Conservation (phyloP, 2,329 filamentous ascomycete genomes). For the Colletotrichum sp. region DNA sequence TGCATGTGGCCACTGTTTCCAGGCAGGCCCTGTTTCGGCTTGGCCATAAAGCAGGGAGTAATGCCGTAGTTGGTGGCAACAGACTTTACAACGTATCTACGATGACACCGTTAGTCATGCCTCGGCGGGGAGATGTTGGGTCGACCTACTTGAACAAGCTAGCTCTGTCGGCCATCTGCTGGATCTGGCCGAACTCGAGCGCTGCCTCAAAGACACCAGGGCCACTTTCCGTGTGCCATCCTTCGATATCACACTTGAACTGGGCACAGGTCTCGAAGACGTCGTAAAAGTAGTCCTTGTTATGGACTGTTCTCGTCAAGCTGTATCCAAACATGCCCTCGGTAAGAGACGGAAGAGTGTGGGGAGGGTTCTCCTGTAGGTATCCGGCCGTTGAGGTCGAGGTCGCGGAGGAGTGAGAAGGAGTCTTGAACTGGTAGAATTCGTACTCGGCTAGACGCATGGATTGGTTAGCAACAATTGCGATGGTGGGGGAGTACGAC, state of each 20-base stretch:
- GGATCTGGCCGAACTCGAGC: slow-evolving; percentile 86
- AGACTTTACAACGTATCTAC: slow-evolving; percentile 82
- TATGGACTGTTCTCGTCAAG: slow-evolving; percentile 83
- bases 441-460: slow-evolving; percentile 80
- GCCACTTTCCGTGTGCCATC: slow-evolving; percentile 94
- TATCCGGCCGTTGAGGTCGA: slow-evolving; percentile 75
- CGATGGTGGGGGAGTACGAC: background rate
- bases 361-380: slow-evolving; percentile 73
- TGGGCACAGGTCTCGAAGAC: slow-evolving; percentile 80
- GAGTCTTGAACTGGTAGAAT: slow-evolving; percentile 88
- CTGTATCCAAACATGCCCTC: slow-evolving; percentile 98
- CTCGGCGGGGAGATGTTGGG: background rate
- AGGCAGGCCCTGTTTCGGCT: slow-evolving; percentile 86
- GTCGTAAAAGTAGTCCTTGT: slow-evolving; percentile 90
- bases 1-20: slow-evolving; percentile 98
- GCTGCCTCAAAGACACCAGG: slow-evolving; percentile 96
- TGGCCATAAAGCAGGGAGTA: slow-evolving; percentile 98
- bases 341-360: slow-evolving; percentile 78
- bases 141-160: slow-evolving; percentile 82
- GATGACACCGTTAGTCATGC: background rate
- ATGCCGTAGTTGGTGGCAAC: slow-evolving; percentile 87
- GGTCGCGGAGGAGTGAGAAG: slow-evolving; percentile 53
- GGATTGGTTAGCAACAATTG: background rate
- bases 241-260: slow-evolving; percentile 84
- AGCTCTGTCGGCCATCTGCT: slow-evolving; percentile 89